Evolutionary conservation across 2,329 filamentous ascomycete species (phyloP), one percentile per base, ranked within the genome.

Genomic region (Ilyonectria robusta): DNA sequence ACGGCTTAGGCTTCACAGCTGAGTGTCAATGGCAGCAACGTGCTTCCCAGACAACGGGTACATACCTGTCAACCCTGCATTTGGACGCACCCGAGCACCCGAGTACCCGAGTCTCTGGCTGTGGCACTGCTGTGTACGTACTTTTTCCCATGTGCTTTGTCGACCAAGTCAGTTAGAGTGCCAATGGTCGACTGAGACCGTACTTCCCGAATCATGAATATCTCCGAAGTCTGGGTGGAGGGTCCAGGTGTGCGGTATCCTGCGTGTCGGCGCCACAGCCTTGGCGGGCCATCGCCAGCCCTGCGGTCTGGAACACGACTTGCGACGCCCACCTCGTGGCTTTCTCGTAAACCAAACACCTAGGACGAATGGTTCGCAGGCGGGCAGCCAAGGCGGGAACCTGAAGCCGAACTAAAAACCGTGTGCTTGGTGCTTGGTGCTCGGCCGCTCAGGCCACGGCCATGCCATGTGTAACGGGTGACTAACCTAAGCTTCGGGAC

Each of bases 291-390:
- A n/a, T 23, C n/a, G 47, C 40, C 55, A 48, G 47, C 44, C 42
- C 53, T 65, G 62, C 29, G 62, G 62, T 51, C 62, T 65, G 56
- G 62, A 65, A 65, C 57, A 56, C 51, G 46, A 9, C 51, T 65
- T 46, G 37, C n/a, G 59, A 17, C 50, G 51, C 56, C 42, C 50
- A 15, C 50, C 56, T 60, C 56, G 56, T 64, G 62, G 62, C 54
- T 19, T 55, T 19, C 56, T 55, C 62, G 62, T 65, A 65, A 50
- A 44, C 46, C 40, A 55, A 50, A 33, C 50, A 19, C 26, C 11
- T 19, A 51, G 9, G 35, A 23, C 56, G 57, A 65, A 60, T 65
- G 50, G 51, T 51, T 65, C 26, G 13, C 54, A 53, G 54, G 50
- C 37, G n/a, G 40, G 1, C 40, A 42, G 40, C 40, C 40, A n/a